A percentile compares a stretch with the other conserved stretches of the same genome.
Conservation (phyloP, 441 rosid genomes). For the Pelargonium citronellum region DNA sequence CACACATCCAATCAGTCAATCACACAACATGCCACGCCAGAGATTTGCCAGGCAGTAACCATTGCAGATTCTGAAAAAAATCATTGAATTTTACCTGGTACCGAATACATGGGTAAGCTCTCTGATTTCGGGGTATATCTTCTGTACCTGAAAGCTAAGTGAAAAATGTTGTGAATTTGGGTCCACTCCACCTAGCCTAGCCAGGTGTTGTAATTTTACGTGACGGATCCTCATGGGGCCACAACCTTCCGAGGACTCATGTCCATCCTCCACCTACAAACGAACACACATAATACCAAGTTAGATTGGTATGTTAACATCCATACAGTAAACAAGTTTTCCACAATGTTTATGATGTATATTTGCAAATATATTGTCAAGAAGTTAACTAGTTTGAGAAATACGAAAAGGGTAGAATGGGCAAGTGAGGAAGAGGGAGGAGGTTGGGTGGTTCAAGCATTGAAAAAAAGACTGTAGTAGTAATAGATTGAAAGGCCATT, state of each 20-base stretch:
- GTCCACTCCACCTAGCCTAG: background rate
- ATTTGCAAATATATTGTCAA: background rate
- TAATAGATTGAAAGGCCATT: constrained; percentile 63
- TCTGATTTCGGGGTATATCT: background rate
- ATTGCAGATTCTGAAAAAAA: constrained; percentile 4
- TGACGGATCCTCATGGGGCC: constrained; percentile 3
- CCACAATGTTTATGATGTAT: background rate
- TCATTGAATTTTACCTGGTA: constrained; percentile 6
- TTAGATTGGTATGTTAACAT: constrained; percentile 1
- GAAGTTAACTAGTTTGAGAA: constrained; percentile 8
- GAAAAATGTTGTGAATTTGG: constrained; percentile 3
- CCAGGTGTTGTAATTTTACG: background rate
- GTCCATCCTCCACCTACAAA: constrained; percentile 8
- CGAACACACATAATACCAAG: background rate
- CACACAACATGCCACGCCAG: background rate
- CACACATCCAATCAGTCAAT: background rate
- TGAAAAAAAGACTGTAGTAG: constrained; percentile 34
- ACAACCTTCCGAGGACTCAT: background rate
- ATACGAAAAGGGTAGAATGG: background rate
- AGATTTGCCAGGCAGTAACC: constrained; percentile 3
- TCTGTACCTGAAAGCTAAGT: constrained; percentile 1
- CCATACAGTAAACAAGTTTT: background rate
- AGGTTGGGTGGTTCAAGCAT: constrained; percentile 54
- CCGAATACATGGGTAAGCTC: background rate
- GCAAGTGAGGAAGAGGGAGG: constrained; percentile 5